These are phyloP conservation scores for Xylogone sp. DNA, from an alignment of 2,329 filamentous ascomycete genomes.

Conservation along the genomic window DNA sequence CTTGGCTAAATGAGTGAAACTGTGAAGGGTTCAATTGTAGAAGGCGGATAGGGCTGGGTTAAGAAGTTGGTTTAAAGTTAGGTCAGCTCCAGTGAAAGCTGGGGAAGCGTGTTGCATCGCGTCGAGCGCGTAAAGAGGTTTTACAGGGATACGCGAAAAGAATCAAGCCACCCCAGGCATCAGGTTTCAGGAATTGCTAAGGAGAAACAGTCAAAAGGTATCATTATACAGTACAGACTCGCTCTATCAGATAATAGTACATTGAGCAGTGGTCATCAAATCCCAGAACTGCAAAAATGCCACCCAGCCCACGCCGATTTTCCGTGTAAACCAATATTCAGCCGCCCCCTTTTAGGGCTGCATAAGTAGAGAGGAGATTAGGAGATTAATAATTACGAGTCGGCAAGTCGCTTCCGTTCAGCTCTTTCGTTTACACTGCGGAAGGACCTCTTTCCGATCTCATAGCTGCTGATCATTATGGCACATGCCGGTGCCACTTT, in stretches of 20 bases:
- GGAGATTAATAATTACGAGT: background rate
- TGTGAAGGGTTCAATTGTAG: background rate
- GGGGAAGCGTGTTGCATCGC: background rate
- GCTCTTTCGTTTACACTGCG: slow-evolving; percentile 63
- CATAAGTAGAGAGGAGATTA: background rate
- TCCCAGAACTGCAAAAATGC: background rate
- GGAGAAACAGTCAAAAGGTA: background rate
- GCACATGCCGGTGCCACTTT: slow-evolving; percentile 96
- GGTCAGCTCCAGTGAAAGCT: background rate
- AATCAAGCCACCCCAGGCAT: too few relatives aligned
- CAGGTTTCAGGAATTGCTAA: background rate
- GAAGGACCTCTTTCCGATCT: slow-evolving; percentile 89
- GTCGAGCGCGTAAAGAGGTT: slow-evolving; percentile 12
- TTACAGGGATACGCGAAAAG: slow-evolving; percentile 12
- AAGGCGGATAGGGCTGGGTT: background rate
- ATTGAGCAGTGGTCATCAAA: background rate
- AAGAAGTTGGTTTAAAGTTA: slow-evolving; percentile 1
- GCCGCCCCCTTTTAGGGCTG: background rate
- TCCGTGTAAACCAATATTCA: background rate
- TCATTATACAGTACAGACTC: background rate
- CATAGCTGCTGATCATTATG: slow-evolving; percentile 99
- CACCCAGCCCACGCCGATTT: background rate
- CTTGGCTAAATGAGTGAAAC: slow-evolving; percentile 6
- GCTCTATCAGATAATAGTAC: background rate
- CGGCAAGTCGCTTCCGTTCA: slow-evolving; percentile 17